phyloP scores from a whole-genome alignment of 2,329 filamentous ascomycete species.

The Elsinoe ampelina region DNA sequence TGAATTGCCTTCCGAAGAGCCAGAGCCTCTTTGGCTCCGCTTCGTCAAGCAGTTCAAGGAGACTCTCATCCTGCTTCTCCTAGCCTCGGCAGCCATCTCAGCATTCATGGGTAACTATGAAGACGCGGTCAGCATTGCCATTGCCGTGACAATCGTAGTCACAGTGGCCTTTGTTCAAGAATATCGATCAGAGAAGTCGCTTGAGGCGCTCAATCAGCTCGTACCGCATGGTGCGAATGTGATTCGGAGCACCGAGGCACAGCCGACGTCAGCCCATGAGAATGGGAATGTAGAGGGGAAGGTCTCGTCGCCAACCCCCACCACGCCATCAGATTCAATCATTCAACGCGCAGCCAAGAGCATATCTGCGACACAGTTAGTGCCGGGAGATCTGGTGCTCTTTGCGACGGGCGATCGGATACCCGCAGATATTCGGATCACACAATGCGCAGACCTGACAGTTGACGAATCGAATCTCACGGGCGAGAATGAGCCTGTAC shows the following conservation, averaged over 20 bases:
- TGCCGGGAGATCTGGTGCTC: slow-evolving; percentile 84
- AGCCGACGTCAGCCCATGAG: slow-evolving; percentile 15
- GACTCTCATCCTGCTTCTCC: slow-evolving; percentile 82
- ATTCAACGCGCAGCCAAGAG: slow-evolving; percentile 69
- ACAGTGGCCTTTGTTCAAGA: slow-evolving; percentile 95
- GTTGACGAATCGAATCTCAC: slow-evolving; percentile 97
- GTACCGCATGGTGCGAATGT: slow-evolving; percentile 94
- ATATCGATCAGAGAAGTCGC: slow-evolving; percentile 92
- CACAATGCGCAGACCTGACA: slow-evolving; percentile 75
- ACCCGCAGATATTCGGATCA: slow-evolving; percentile 91
- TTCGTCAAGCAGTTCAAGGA: slow-evolving; percentile 97
- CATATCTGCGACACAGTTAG: slow-evolving; percentile 76
- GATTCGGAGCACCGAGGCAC: slow-evolving; percentile 48
- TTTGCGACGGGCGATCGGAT: slow-evolving; percentile 96
- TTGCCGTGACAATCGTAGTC: slow-evolving; percentile 94
- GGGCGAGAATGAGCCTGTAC: slow-evolving; percentile 88
- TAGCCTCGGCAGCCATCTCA: slow-evolving; percentile 80
- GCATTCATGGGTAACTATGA: slow-evolving; percentile 87
- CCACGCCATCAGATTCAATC: slow-evolving; percentile 39
- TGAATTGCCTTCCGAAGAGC: slow-evolving; percentile 86
- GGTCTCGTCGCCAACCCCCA: background rate
- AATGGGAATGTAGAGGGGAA: slow-evolving; percentile 1
- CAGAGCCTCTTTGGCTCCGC: slow-evolving; percentile 88
- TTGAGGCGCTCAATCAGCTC: slow-evolving; percentile 86
- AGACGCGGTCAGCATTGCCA: slow-evolving; percentile 89